Evolutionary conservation across 163 green algal genomes (phyloP), one percentile per base, ranked within the genome.

Genomic region (Trebouxiophyceae sp.): DNA sequence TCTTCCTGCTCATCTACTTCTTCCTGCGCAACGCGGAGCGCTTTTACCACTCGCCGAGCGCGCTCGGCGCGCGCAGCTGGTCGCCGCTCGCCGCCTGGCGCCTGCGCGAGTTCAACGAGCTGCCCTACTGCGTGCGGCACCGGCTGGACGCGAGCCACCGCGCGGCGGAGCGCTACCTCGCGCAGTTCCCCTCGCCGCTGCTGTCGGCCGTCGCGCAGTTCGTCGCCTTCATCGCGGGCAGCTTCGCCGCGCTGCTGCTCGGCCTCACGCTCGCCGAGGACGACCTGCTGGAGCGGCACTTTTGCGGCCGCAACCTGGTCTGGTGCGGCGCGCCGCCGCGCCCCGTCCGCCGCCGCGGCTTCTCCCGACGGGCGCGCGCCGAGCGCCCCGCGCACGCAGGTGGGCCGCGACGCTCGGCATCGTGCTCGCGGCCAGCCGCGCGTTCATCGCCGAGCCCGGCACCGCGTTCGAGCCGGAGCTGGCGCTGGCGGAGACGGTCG

Each of bases 1-100:
- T 93, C 20, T 97, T 97, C 77, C 80, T 97, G 70, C 63, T 96
- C 33, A 92, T 94, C 45, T 93, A 96, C 80, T 97, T 97, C 76
- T 91, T 96, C 74, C 83, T 98, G 77, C 86, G 83, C 66, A 93
- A 97, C 67, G 91, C 90, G 1, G 92, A 98, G 80, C 67, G 79
- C 54, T 87, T 97, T 44, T 97, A 98, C 79, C 77, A 90, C 66
- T 84, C 93, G 58, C 88, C 88, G 27, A 71, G 62, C 45, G 71
- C 72, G 23, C 62, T 89, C 0, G 83, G 83, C 32, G 82, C 79
- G 5, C 76, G 88, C 16, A 75, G 83, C 39, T 95, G 88, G 89
- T 86, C 74, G 19, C 75, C 78, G 0, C 72, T 92, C 7, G 89
- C 88, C 23, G 62, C 67, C 32, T 95, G 89, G 89, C 68, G 70